Percentiles rank a stretch among this genome's conserved stretches.
Conservation (phyloP, 2,329 filamentous ascomycete species). For the Purpureocillium takamizusanense region DNA sequence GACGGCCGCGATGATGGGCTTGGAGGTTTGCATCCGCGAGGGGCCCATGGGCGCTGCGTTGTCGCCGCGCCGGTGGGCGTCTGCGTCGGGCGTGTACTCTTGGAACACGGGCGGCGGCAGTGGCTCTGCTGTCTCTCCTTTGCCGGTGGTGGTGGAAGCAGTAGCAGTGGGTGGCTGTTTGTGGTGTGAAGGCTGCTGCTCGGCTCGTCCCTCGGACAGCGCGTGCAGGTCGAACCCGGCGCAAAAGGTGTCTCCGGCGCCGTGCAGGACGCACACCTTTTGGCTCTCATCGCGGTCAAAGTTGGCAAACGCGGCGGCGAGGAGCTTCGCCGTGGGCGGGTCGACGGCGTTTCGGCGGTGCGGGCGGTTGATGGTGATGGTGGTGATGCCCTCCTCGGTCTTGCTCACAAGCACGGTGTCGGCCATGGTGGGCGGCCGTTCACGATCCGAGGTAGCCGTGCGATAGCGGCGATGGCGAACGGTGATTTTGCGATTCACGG, state of each 20-base stretch:
- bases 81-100: background rate
- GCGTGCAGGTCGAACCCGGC: constrained; percentile 43
- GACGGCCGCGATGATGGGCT: constrained; percentile 43
- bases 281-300: constrained; percentile 41
- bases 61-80: constrained; percentile 6
- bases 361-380: constrained; percentile 44
- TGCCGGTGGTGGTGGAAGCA: too few species aligned
- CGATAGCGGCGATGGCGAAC: too few species aligned
- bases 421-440: background rate
- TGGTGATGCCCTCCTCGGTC: constrained; percentile 35
- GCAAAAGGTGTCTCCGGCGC: constrained; percentile 37
- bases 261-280: constrained; percentile 42
- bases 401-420: constrained; percentile 8
- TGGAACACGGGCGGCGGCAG: background rate
- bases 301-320: constrained; percentile 35
- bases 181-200: background rate
- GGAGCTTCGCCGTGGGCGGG: constrained; percentile 32
- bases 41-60: constrained; percentile 40
- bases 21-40: constrained; percentile 36
- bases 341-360: constrained; percentile 44
- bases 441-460: too few species aligned
- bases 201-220: constrained; percentile 14
- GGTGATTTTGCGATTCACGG: too few species aligned
- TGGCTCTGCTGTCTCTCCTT: background rate
- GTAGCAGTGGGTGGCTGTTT: too few species aligned